These are phyloP conservation scores for Cyclotella cryptica DNA, from an alignment of 108 stramenopile species.

Conservation along the genomic window DNA sequence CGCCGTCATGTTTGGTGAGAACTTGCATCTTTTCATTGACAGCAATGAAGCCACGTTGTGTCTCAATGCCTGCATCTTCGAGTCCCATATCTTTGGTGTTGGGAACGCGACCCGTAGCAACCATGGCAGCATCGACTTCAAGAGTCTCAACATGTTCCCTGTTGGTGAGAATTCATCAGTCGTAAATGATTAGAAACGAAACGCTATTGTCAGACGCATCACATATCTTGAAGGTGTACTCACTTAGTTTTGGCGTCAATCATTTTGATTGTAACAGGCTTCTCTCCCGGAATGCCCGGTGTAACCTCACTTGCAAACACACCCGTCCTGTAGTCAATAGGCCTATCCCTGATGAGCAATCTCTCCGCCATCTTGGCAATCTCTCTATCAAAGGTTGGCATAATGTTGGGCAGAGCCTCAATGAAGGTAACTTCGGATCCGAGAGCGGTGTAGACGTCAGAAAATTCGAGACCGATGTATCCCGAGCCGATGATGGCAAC, in stretches of 20 bases:
- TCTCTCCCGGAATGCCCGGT: conserved; percentile 94
- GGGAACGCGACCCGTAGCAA: conserved; percentile 98
- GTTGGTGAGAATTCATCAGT: neutral
- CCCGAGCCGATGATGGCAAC: conserved; percentile 98
- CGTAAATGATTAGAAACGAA: too few species aligned
- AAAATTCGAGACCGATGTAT: conserved; percentile 98
- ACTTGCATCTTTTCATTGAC: conserved; percentile 97
- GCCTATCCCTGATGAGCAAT: conserved; percentile 91
- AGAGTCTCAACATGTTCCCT: conserved; percentile 97
- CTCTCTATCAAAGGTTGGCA: conserved; percentile 98
- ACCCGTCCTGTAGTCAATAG: conserved; percentile 94
- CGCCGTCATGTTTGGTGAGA: conserved; percentile 83
- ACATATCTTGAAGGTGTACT: too few species aligned
- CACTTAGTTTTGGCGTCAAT: conserved; percentile 98
- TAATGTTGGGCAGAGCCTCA: conserved; percentile 92
- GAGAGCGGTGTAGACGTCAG: conserved; percentile 97
- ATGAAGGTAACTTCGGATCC: conserved; percentile 98
- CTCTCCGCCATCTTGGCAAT: conserved; percentile 97
- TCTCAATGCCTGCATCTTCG: conserved; percentile 89
- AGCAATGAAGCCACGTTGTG: conserved; percentile 94
- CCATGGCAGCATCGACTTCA: conserved; percentile 98
- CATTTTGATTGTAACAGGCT: conserved; percentile 98
- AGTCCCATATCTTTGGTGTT: conserved; percentile 96
- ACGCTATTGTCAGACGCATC: too few species aligned
- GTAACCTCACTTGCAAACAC: conserved; percentile 96